Evolutionary conservation across 2,329 filamentous ascomycete species (phyloP).

Genomic region (Aspergillus aculeatus): DNA sequence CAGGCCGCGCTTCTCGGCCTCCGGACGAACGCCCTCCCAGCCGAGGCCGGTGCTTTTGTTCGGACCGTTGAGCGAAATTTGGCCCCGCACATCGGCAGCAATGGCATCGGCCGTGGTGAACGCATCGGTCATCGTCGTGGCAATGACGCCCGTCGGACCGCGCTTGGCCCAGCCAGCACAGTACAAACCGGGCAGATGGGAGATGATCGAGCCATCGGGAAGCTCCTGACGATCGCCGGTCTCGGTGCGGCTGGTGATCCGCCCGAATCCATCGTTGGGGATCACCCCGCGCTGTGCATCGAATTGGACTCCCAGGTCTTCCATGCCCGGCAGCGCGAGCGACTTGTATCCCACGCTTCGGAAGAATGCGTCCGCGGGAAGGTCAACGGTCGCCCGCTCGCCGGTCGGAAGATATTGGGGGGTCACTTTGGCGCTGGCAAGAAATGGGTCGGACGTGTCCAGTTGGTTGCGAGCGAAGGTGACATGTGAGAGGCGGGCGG

Average conservation of each 20-base stretch:
- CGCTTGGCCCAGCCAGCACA: slow-evolving; percentile 96
- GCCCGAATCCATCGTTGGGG: slow-evolving; percentile 75
- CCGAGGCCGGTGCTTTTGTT: slow-evolving; percentile 53
- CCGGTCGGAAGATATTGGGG: slow-evolving; percentile 52
- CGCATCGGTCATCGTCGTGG: slow-evolving; percentile 91
- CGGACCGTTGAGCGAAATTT: slow-evolving; percentile 49
- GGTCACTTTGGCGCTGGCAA: slow-evolving; percentile 47
- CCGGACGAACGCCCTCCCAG: slow-evolving; percentile 72
- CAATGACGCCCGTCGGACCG: slow-evolving; percentile 92
- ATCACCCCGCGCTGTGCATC: slow-evolving; percentile 72
- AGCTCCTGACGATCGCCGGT: slow-evolving; percentile 23
- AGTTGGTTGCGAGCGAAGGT: slow-evolving; percentile 60
- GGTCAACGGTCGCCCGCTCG: slow-evolving; percentile 44
- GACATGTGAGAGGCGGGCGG: slow-evolving; percentile 60
- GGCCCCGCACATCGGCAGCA: slow-evolving; percentile 67
- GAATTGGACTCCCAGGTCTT: slow-evolving; percentile 72
- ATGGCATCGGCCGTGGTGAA: slow-evolving; percentile 86
- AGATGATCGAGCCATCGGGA: slow-evolving; percentile 42
- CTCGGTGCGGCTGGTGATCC: slow-evolving; percentile 55
- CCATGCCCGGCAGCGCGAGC: slow-evolving; percentile 70
- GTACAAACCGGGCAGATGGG: slow-evolving; percentile 71
- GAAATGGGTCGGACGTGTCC: slow-evolving; percentile 52
- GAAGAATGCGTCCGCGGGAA: slow-evolving; percentile 74
- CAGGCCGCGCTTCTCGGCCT: slow-evolving; percentile 57
- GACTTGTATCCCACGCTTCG: slow-evolving; percentile 95